These are phyloP conservation scores for Trypanosoma melophagium DNA, from an alignment of 208 protist species.

Conservation along the genomic window DNA sequence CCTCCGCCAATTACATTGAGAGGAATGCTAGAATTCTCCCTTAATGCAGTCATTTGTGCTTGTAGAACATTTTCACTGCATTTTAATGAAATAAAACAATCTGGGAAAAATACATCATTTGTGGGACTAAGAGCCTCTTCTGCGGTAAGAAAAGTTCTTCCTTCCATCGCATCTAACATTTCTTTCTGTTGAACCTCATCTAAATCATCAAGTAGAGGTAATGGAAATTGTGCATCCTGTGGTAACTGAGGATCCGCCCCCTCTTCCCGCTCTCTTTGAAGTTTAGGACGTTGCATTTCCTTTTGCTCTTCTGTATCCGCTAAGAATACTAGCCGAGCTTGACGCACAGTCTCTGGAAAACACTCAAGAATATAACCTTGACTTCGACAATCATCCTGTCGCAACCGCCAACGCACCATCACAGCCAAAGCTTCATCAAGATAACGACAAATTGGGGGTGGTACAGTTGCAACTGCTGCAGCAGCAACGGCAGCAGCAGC, in stretches of 20 bases:
- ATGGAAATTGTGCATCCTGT: constrained; percentile 58
- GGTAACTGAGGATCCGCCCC: constrained; percentile 42
- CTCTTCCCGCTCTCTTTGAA: constrained; percentile 20
- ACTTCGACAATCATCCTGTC: constrained; percentile 73
- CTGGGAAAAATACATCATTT: constrained; percentile 62
- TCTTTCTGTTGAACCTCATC: constrained; percentile 41
- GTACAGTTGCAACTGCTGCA: constrained; percentile 2
- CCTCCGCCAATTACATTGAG: neutral
- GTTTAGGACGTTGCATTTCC: constrained; percentile 30
- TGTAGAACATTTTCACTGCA: constrained; percentile 38
- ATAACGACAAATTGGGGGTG: constrained; percentile 37
- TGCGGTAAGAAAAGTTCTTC: constrained; percentile 6
- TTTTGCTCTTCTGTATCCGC: constrained; percentile 35
- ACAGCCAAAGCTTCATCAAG: constrained; percentile 75
- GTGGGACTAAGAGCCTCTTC: constrained; percentile 47
- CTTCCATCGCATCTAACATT: constrained; percentile 25
- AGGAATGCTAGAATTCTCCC: neutral
- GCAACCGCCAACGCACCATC: constrained; percentile 86
- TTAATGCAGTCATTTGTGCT: constrained; percentile 30
- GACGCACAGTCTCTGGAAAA: constrained; percentile 80
- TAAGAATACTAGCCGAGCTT: constrained; percentile 82
- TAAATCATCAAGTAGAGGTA: constrained; percentile 45
- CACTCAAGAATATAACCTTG: constrained; percentile 91
- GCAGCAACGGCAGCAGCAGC: neutral
- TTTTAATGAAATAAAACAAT: constrained; percentile 58